Base-by-base conservation (phyloP, 208 protist species). In the Leishmania braziliensis region DNA sequence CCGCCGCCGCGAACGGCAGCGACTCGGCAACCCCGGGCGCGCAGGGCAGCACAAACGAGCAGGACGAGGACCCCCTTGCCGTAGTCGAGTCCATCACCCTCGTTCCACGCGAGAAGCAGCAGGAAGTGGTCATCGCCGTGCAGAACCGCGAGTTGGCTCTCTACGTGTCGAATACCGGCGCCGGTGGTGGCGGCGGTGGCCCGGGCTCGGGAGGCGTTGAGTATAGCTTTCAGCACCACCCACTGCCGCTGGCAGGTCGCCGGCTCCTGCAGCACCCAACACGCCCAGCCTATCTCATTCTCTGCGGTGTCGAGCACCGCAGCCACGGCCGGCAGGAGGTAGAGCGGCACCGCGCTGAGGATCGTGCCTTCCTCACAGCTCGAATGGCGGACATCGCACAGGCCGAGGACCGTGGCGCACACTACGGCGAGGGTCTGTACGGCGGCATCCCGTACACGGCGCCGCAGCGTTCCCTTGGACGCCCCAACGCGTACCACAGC, bases 251-350 rank as follows among this genome's bases (percentile, higher is more conserved):
- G 20, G 91, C 91, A 1, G 92, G 92, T 23, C 89, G 92, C 10
- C 87, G 88, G 8, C 46, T 96, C 39, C 63, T 95, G 63, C 89
- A 90, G 75, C 94, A 97, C 81, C 92, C 94, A 16, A 97, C 91
- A 48, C 85, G 92, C 26, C 79, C 88, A 36, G 74, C 86, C 12
- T 93, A 90, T 83, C 76, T 89, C 29, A 72, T 96, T 62, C 73
- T 97, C 23, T 85, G 89, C 60, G 84, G 87, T 43, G 88, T 88
- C 10, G 91, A 95, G 82, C 92, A 97, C 77, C 88, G 94, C 75
- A 91, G 92, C n/a, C 88, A 94, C 58, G 48, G 68, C 14, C 70
- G 65, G 69, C 75, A 54, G 72, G 86, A 72, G 72, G 79, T 58
- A 53, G 82, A 83, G 79, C 89, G 84, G 83, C 83, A 84, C 77